phyloP scores from a whole-genome alignment of 345 rosid genomes.

The Toxicodendron radicans region DNA sequence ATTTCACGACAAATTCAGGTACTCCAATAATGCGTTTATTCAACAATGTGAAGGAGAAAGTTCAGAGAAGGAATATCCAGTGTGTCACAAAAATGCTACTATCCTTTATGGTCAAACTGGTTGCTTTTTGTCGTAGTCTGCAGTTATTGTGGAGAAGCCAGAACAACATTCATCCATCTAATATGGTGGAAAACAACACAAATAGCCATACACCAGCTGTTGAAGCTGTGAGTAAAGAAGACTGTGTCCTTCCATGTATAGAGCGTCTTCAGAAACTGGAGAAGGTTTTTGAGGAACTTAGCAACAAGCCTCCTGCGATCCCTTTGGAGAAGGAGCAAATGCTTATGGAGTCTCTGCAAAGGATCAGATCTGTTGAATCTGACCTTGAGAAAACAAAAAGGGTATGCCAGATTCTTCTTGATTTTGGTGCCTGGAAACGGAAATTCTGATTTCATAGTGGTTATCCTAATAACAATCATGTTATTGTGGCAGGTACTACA shows the following conservation, averaged over 20 bases:
- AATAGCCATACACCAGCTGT: slow-evolving; percentile 25
- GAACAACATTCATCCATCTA: slow-evolving; percentile 46
- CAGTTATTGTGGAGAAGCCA: slow-evolving; percentile 57
- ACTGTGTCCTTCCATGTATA: slow-evolving; percentile 56
- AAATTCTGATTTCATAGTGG: not conserved
- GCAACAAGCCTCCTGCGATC: slow-evolving; percentile 62
- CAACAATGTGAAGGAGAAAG: slow-evolving; percentile 40
- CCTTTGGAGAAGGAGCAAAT: slow-evolving; percentile 84
- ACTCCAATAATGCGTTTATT: slow-evolving; percentile 42
- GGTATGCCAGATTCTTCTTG: slow-evolving; percentile 39
- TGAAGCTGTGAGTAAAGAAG: slow-evolving; percentile 42
- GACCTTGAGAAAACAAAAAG: slow-evolving; percentile 90
- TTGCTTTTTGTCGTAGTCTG: slow-evolving; percentile 40
- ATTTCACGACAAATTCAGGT: slow-evolving; percentile 36
- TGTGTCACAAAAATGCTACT: slow-evolving; percentile 34
- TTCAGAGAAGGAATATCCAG: slow-evolving; percentile 41
- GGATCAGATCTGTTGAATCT: slow-evolving; percentile 81
- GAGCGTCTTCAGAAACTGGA: slow-evolving; percentile 80
- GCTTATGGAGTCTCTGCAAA: slow-evolving; percentile 73
- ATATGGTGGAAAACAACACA: slow-evolving; percentile 31
- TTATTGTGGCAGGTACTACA: slow-evolving; percentile 63
- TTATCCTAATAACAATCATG: not conserved
- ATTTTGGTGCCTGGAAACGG: not conserved
- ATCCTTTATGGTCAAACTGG: slow-evolving; percentile 48
- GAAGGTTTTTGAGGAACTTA: slow-evolving; percentile 56